Evolutionary conservation across 331 rosid genomes (phyloP).

Genomic region (Pyracantha coccinea): DNA sequence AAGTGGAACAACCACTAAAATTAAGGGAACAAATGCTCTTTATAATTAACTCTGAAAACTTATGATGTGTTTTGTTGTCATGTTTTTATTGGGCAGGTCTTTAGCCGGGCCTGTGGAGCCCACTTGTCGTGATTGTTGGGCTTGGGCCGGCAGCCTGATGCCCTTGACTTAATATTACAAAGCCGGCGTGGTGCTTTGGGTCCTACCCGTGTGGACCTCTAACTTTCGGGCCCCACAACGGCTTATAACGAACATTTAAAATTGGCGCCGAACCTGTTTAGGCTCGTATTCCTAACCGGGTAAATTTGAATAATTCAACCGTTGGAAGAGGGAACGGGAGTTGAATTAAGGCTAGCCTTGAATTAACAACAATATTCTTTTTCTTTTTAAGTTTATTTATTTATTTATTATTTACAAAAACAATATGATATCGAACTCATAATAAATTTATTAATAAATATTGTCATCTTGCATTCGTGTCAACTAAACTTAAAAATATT

Average conservation of each 20-base stretch:
- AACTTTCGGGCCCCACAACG: slow-evolving; percentile 3
- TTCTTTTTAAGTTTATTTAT: background rate
- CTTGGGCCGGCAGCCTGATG: slow-evolving; percentile 29
- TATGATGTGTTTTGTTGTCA: background rate
- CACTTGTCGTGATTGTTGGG: slow-evolving; percentile 3
- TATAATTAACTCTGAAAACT: background rate
- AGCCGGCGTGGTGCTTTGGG: slow-evolving; percentile 22
- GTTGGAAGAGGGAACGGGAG: slow-evolving; percentile 32
- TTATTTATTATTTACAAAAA: background rate
- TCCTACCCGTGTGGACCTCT: background rate
- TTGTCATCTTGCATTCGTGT: too few relatives aligned
- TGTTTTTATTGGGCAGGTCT: background rate
- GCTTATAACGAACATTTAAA: slow-evolving; percentile 11
- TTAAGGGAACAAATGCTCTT: too few relatives aligned
- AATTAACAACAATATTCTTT: background rate
- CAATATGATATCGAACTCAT: background rate
- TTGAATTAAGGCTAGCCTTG: background rate
- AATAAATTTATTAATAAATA: too few relatives aligned
- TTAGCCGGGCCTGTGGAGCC: slow-evolving; percentile 23
- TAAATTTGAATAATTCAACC: slow-evolving; percentile 21
- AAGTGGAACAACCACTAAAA: too few relatives aligned
- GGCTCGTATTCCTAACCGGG: slow-evolving; percentile 33
- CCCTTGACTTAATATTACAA: slow-evolving; percentile 8
- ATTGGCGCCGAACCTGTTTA: slow-evolving; percentile 16
- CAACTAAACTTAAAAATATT: too few relatives aligned